Conservation (phyloP, 192 early-diverging fungal species). For the Entomortierella beljakovae region DNA sequence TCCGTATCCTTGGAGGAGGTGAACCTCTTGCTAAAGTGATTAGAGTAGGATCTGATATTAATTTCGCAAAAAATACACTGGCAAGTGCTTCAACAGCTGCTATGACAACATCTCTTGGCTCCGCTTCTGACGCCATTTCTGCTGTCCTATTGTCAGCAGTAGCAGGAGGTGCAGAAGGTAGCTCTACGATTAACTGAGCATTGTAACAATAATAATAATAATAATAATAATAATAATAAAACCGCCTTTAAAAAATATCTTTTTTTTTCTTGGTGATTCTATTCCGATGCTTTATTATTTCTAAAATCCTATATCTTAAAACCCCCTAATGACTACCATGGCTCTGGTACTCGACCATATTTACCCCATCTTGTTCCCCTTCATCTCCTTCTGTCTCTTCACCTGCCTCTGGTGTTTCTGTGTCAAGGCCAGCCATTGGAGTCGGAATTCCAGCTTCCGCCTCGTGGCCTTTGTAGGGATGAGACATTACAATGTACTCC, state of each 20-base stretch:
- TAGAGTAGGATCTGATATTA: conserved; percentile 15
- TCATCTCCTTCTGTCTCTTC: conserved; percentile 10
- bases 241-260: too few species aligned
- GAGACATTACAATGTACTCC: background rate
- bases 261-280: too few species aligned
- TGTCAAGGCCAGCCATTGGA: background rate
- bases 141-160: conserved; percentile 19
- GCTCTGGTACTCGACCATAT: conserved; percentile 19
- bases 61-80: background rate
- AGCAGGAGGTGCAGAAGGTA: background rate
- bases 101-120: background rate
- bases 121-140: conserved; percentile 14
- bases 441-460: conserved; percentile 25
- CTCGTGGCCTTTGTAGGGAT: background rate
- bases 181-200: too few species aligned
- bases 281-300: too few species aligned
- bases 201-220: too few species aligned
- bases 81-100: background rate
- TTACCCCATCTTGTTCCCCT: conserved; percentile 20
- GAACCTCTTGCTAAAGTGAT: conserved; percentile 34
- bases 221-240: too few species aligned
- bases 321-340: too few species aligned
- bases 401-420: conserved; percentile 4
- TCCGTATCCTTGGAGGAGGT: conserved; percentile 31
- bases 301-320: too few species aligned